A percentile compares a stretch with the other conserved stretches of the same genome.
Evolutionary conservation across 371 early-diverging fungal genomes (phyloP).

Genomic region (Mortierella sp.): DNA sequence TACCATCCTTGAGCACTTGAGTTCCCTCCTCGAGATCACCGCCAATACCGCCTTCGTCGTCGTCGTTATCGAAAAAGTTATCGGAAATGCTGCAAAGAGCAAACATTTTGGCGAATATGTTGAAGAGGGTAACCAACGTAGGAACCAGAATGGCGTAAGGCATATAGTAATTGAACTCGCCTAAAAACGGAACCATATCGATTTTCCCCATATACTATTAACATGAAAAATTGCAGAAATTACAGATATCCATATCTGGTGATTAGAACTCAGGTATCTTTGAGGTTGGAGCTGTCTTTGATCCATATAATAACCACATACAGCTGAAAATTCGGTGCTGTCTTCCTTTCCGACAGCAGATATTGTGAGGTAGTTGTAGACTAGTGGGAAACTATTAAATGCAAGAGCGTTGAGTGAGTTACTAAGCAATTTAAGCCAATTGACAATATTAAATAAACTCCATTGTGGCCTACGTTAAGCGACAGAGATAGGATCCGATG

Average conservation of each 20-base stretch:
- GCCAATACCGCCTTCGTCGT: slow-evolving; percentile 59
- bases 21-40: slow-evolving; percentile 55
- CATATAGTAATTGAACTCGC: slow-evolving; percentile 90
- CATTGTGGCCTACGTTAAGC: slow-evolving; percentile 70
- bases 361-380: slow-evolving; percentile 94
- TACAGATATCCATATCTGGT: neutral
- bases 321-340: slow-evolving; percentile 43
- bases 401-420: neutral
- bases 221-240: slow-evolving; percentile 12
- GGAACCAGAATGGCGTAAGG: slow-evolving; percentile 88
- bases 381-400: slow-evolving; percentile 81
- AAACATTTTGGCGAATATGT: slow-evolving; percentile 83
- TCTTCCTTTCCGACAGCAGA: slow-evolving; percentile 62
- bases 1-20: slow-evolving; percentile 53
- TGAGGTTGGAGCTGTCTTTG: slow-evolving; percentile 3
- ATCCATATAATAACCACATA: slow-evolving; percentile 11
- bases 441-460: neutral
- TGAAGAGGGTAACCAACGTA: slow-evolving; percentile 78
- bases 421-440: neutral
- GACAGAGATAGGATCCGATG: slow-evolving; percentile 91
- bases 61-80: slow-evolving; percentile 69
- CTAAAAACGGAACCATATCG: slow-evolving; percentile 92
- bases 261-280: slow-evolving; percentile 21
- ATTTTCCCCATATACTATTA: slow-evolving; percentile 84
- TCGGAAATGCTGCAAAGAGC: slow-evolving; percentile 74